Conservation (phyloP, 1,284 basidiomycete genomes). For the Puccinia triticina region DNA sequence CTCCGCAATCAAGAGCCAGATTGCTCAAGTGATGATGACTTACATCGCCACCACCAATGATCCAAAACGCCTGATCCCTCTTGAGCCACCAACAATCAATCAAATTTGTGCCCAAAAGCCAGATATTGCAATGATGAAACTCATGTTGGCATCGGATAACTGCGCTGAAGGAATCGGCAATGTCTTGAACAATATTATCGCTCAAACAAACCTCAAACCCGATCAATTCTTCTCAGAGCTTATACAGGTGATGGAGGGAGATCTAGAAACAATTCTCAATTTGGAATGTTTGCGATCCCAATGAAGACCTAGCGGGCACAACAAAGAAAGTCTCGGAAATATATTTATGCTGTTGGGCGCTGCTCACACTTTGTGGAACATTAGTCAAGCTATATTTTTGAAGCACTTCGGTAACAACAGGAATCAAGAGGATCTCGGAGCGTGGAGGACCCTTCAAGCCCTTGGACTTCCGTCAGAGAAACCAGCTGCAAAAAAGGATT, state of each 20-base stretch:
- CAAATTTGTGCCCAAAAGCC: neutral
- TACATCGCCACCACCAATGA: no score
- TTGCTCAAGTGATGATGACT: neutral
- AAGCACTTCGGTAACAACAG: neutral
- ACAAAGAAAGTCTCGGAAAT: neutral
- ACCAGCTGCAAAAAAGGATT: no score
- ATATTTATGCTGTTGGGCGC: neutral
- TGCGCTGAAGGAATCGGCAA: neutral
- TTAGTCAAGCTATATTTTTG: no score
- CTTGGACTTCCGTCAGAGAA: neutral
- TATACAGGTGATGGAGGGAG: neutral
- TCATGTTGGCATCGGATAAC: slow-evolving; percentile 14
- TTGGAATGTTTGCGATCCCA: neutral
- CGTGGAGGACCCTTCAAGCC: neutral
- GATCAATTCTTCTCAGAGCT: neutral
- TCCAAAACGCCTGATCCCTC: neutral
- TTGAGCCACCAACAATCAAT: neutral
- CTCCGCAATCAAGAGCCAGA: neutral
- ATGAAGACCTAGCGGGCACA: neutral
- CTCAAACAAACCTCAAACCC: neutral
- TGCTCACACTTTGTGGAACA: neutral
- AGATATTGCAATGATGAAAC: neutral
- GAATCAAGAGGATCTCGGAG: neutral
- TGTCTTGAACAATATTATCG: neutral
- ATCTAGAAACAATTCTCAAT: neutral